Percentiles rank a stretch among this genome's conserved stretches.
These are phyloP conservation scores for Waltiozyma sp. DNA, from an alignment of 1,139 yeast genomes.

Conservation along the genomic window DNA sequence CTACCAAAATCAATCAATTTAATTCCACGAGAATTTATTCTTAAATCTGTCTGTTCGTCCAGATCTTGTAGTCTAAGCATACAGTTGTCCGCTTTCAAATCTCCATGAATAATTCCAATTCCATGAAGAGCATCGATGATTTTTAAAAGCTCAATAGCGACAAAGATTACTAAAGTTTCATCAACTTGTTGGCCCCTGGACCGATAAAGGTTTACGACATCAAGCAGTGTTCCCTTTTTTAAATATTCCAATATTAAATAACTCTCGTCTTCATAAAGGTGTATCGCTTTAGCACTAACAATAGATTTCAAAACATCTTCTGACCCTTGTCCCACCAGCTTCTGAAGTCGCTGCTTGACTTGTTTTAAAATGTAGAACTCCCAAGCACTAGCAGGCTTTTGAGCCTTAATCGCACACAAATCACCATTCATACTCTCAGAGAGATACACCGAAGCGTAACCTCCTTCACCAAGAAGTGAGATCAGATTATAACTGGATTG, in stretches of 20 bases:
- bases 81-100: constrained; percentile 77
- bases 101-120: constrained; percentile 70
- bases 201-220: constrained; percentile 46
- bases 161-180: constrained; percentile 53
- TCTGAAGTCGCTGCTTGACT: constrained; percentile 31
- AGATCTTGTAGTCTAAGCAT: constrained; percentile 52
- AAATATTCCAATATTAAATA: constrained; percentile 60
- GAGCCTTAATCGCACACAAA: constrained; percentile 62
- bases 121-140: constrained; percentile 53
- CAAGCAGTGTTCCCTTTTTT: constrained; percentile 66
- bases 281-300: constrained; percentile 42
- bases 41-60: constrained; percentile 15
- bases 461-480: constrained; percentile 66
- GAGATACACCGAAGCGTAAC: constrained; percentile 68
- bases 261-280: constrained; percentile 60
- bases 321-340: neutral
- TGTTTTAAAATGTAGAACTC: constrained; percentile 65
- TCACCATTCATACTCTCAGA: constrained; percentile 55
- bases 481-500: constrained; percentile 46
- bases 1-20: constrained; percentile 77
- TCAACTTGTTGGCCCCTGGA: constrained; percentile 29
- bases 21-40: constrained; percentile 47
- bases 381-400: constrained; percentile 66
- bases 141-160: constrained; percentile 53
- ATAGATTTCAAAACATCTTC: constrained; percentile 27